These are phyloP conservation scores for Nannizziopsis arthrosporioides DNA, from an alignment of 2,329 filamentous ascomycete genomes.

Conservation along the genomic window DNA sequence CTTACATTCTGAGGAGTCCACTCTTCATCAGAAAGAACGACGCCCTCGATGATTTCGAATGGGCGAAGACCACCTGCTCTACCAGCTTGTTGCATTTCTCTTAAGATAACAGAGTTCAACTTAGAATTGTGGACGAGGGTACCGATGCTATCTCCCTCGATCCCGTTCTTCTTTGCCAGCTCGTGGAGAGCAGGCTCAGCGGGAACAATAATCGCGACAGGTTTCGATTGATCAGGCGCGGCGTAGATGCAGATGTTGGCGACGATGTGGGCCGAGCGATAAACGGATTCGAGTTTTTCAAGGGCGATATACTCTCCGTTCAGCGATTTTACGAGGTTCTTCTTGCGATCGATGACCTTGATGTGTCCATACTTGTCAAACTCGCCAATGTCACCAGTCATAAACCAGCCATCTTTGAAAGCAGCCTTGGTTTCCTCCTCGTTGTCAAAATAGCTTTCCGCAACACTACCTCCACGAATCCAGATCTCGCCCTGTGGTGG, in stretches of 20 bases:
- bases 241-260: conserved; percentile 49
- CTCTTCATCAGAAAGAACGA: conserved; percentile 36
- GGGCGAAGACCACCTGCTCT: conserved; percentile 27
- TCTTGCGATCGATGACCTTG: conserved; percentile 88
- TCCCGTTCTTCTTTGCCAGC: conserved; percentile 43
- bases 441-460: conserved; percentile 82
- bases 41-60: conserved; percentile 35
- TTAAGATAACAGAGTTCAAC: conserved; percentile 31
- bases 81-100: conserved; percentile 31
- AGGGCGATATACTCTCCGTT: conserved; percentile 98
- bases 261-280: conserved; percentile 44
- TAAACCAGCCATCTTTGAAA: conserved; percentile 91
- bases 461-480: conserved; percentile 64
- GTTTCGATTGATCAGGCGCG: conserved; percentile 41
- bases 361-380: conserved; percentile 79
- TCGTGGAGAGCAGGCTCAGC: conserved; percentile 53
- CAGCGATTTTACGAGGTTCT: conserved; percentile 97
- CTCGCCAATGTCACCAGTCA: conserved; percentile 81
- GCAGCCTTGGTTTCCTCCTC: conserved; percentile 72
- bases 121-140: conserved; percentile 29
- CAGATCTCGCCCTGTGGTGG: conserved; percentile 87
- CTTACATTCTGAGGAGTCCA: conserved; percentile 36
- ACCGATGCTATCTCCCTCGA: conserved; percentile 23
- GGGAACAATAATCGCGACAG: conserved; percentile 48
- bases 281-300: conserved; percentile 92